Conservation (phyloP, 2,329 filamentous ascomycete species). For the Fusarium newnesense region DNA sequence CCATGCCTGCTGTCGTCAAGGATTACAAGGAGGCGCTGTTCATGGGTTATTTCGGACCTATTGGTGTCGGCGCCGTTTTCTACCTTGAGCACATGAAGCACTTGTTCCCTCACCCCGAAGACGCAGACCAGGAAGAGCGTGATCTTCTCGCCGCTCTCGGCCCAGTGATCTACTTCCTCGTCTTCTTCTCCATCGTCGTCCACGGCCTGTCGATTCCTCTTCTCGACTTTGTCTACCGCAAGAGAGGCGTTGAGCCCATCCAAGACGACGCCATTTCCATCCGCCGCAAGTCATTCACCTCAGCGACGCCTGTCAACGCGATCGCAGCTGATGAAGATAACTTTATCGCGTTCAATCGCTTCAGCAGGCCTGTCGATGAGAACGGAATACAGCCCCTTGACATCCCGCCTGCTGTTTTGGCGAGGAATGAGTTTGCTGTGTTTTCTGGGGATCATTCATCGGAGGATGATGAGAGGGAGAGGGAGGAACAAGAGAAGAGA, state of each 20-base stretch:
- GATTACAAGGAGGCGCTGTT: slow-evolving; percentile 68
- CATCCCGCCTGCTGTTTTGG: neutral
- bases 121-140: slow-evolving; percentile 49
- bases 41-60: slow-evolving; percentile 78
- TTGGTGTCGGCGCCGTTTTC: slow-evolving; percentile 80
- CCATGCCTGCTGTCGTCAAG: slow-evolving; percentile 63
- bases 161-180: slow-evolving; percentile 56
- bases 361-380: slow-evolving; percentile 51
- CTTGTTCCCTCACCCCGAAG: slow-evolving; percentile 51
- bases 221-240: slow-evolving; percentile 11
- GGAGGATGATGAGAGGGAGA: slow-evolving; percentile 7
- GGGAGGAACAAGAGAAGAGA: slow-evolving; percentile 16
- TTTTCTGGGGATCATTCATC: slow-evolving; percentile 20
- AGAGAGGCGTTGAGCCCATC: slow-evolving; percentile 52
- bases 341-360: slow-evolving; percentile 61
- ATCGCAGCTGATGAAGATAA: slow-evolving; percentile 49
- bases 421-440: slow-evolving; percentile 18
- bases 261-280: slow-evolving; percentile 55
- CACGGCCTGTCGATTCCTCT: slow-evolving; percentile 58
- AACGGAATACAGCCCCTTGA: neutral
- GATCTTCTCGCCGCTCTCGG: slow-evolving; percentile 50
- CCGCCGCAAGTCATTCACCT: slow-evolving; percentile 49
- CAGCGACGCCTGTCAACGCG: slow-evolving; percentile 52
- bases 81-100: slow-evolving; percentile 67
- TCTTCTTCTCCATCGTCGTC: slow-evolving; percentile 43